phyloP scores from a whole-genome alignment of 2,329 filamentous ascomycete genomes.

The Plenodomus lindquistii region DNA sequence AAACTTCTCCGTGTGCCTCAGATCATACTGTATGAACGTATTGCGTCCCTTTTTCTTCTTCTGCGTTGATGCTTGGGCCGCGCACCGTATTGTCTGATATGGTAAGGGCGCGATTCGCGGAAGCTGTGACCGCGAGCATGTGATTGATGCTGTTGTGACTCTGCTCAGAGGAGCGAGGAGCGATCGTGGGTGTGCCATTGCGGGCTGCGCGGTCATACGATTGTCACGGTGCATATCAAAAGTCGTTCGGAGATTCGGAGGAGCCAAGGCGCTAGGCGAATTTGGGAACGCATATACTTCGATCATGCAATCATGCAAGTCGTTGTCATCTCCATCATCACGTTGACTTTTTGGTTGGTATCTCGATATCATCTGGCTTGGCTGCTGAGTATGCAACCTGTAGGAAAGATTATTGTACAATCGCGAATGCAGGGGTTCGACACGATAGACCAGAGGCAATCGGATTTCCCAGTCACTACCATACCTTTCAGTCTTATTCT shows the following conservation, averaged over 20 bases:
- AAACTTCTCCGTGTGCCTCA: constrained; percentile 72
- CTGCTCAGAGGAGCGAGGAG: constrained; percentile 41
- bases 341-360: no score
- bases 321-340: no score
- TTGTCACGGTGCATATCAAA: constrained; percentile 17
- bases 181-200: constrained; percentile 43
- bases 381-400: no score
- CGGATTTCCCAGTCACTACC: no score
- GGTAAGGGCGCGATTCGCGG: constrained; percentile 32
- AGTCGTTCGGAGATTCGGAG: constrained; percentile 30
- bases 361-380: no score
- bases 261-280: constrained; percentile 21
- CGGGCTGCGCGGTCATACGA: constrained; percentile 7
- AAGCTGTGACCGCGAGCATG: constrained; percentile 19
- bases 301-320: no score
- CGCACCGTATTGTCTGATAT: constrained; percentile 46
- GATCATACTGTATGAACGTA: constrained; percentile 65
- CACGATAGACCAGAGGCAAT: no score
- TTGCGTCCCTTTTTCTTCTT: constrained; percentile 65
- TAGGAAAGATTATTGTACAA: no score
- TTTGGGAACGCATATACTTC: not conserved
- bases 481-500: no score
- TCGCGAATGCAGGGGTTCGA: no score
- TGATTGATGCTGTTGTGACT: constrained; percentile 24
- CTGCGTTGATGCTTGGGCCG: constrained; percentile 46